Percentiles rank a stretch among this genome's conserved stretches.
Evolutionary conservation across 768 basidiomycete species (phyloP).

Genomic region (Brasilioporus rufonigricans): DNA sequence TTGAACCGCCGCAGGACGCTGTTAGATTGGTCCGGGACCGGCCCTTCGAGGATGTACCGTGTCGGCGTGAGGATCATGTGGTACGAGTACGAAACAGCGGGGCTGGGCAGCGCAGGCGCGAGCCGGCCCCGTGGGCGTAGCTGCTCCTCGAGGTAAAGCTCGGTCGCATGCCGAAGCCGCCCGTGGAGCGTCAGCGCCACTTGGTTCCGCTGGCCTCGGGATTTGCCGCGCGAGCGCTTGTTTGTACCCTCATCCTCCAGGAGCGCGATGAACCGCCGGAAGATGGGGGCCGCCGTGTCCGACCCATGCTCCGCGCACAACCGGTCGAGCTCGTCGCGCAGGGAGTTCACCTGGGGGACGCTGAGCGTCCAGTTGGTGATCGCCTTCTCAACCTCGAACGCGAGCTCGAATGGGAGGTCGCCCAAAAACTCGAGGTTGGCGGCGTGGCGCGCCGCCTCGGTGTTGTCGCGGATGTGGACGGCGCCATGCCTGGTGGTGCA

Average conservation of each 20-base stretch:
- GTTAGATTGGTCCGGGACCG: conserved; percentile 38
- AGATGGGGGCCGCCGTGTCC: conserved; percentile 22
- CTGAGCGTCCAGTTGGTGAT: conserved; percentile 29
- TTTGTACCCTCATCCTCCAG: conserved; percentile 15
- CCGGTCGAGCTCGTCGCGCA: conserved; percentile 18
- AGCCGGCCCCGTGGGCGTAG: conserved; percentile 24
- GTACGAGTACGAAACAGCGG: conserved; percentile 32
- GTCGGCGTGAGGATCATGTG: conserved; percentile 42
- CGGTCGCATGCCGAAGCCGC: conserved; percentile 15
- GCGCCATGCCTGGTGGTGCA: background rate
- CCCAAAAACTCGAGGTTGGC: conserved; percentile 24
- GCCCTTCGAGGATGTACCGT: conserved; percentile 38
- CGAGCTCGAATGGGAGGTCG: conserved; percentile 33
- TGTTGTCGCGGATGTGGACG: conserved; percentile 20
- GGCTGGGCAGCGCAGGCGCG: conserved; percentile 15
- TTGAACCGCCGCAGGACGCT: conserved; percentile 37
- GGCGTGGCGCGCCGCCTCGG: conserved; percentile 1
- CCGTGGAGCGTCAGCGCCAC: conserved; percentile 9
- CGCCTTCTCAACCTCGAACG: conserved; percentile 40
- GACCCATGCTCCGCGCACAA: conserved; percentile 19
- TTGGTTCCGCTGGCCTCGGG: background rate
- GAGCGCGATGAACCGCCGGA: conserved; percentile 17
- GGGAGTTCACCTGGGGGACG: conserved; percentile 14
- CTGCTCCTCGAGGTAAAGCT: conserved; percentile 24
- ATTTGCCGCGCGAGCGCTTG: background rate